Percentiles rank a stretch among this genome's conserved stretches.
Conservation (phyloP, 106 monocot genomes). For the Dendrobium nobile region DNA sequence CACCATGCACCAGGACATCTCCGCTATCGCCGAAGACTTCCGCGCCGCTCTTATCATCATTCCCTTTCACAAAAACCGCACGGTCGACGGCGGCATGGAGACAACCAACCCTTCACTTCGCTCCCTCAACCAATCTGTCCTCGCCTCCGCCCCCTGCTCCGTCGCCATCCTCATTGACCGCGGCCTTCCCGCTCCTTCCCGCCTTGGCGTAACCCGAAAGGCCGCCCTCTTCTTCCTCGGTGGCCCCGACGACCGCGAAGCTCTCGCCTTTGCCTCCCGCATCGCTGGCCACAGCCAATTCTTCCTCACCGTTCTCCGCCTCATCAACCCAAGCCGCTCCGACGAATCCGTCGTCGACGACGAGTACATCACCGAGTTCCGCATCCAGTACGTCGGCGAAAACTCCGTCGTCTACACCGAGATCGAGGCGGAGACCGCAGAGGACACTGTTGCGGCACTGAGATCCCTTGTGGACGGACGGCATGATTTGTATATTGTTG, state of each 20-base stretch:
- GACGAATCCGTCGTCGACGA: constrained; percentile 17
- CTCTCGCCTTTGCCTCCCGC: constrained; percentile 7
- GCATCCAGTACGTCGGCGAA: constrained; percentile 11
- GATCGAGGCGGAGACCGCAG: constrained; percentile 19
- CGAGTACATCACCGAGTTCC: constrained; percentile 29
- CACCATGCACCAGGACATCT: constrained; percentile 78
- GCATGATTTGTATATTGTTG: constrained; percentile 36
- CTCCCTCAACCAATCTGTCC: constrained; percentile 43
- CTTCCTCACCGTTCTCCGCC: constrained; percentile 7
- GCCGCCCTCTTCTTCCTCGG: constrained; percentile 16
- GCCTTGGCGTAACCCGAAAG: not conserved
- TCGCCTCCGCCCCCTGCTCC: constrained; percentile 50
- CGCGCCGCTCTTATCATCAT: constrained; percentile 50
- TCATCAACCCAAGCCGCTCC: not conserved
- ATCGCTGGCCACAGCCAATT: constrained; percentile 12
- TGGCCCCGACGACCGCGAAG: constrained; percentile 22
- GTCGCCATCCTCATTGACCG: constrained; percentile 64
- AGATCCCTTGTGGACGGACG: constrained; percentile 5
- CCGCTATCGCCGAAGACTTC: constrained; percentile 36
- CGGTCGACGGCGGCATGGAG: constrained; percentile 72
- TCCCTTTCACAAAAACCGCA: constrained; percentile 76
- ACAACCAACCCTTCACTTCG: constrained; percentile 44
- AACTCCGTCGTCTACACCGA: constrained; percentile 26
- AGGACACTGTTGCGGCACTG: constrained; percentile 36
- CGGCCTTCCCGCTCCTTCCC: constrained; percentile 17